Base-by-base conservation (phyloP, 257 asterid species). In the Ophiorrhiza pumila region DNA sequence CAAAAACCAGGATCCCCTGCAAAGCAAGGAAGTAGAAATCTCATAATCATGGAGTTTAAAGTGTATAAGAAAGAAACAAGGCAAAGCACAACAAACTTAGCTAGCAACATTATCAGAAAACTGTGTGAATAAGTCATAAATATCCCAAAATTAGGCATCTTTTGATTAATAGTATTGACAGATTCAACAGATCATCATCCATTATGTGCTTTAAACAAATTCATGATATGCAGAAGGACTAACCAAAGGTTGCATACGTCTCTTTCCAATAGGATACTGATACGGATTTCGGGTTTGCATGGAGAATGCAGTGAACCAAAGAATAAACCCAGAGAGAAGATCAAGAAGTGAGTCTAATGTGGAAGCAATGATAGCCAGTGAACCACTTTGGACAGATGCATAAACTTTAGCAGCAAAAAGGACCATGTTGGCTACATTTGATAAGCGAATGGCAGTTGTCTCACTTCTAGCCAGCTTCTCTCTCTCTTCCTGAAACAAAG, bases 181-280 rank as follows among this genome's bases (percentile, higher is more conserved):
- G 34, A 65, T 42, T 42, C 35, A 2, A 50, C 49, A 65, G 42
- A 17, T 42, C 25, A 42, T 5, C 49, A 52, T 37, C 14, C 57
- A 34, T n/a, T n/a, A n/a, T n/a, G n/a, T n/a, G n/a, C n/a, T n/a
- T 47, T 7, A 68, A 25, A 43, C 39, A 23, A 22, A 31, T 31
- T 39, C 70, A 65, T 37, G 7, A 57, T 23, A 53, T 63, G 65
- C 34, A 23, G 43, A 37, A 35, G 65, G 59, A 80, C 89, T 85
- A 78, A 85, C 89, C 89, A 85, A 81, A 58, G 89, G 89, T 73
- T 85, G 89, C 89, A 85, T 85, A 7, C 89, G 85, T 77, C 75
- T 85, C 85, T 85, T 85, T 75, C 89, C 89, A 65, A 85, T 82
- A 34, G 89, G 89, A 78, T 85, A 85, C 45, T 72, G 85, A 65